These are phyloP conservation scores for Pichia cactophila DNA, from an alignment of 1,139 yeast species.

Conservation along the genomic window DNA sequence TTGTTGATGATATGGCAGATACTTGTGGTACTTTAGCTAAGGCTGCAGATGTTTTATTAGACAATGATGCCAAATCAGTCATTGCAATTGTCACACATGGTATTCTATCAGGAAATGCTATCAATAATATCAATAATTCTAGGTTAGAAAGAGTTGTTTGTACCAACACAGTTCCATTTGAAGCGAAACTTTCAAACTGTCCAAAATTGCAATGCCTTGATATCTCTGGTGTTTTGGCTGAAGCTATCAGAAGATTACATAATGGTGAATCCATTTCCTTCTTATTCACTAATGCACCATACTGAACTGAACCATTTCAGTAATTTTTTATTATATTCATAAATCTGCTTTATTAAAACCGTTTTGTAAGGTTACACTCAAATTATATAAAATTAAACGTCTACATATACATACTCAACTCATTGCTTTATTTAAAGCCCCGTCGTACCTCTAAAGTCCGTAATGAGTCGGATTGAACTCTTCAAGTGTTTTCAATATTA, in stretches of 20 bases:
- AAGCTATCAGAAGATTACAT: conserved; percentile 90
- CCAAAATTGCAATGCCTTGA: conserved; percentile 77
- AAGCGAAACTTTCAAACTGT: conserved; percentile 62
- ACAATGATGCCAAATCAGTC: conserved; percentile 74
- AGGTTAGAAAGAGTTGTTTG: conserved; percentile 76
- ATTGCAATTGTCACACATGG: conserved; percentile 97
- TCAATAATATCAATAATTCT: conserved; percentile 72
- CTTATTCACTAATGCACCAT: conserved; percentile 71
- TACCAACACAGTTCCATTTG: conserved; percentile 91
- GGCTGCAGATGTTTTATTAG: conserved; percentile 85
- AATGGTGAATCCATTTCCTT: conserved; percentile 95
- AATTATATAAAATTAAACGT: neutral
- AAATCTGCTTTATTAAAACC: neutral
- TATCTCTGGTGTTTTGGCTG: conserved; percentile 87
- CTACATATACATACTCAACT: neutral
- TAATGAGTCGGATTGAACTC: conserved; percentile 50
- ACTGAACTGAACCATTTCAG: conserved; percentile 21
- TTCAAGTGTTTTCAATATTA: conserved; percentile 42
- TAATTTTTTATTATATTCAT: neutral
- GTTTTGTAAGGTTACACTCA: neutral
- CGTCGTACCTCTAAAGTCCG: conserved; percentile 23
- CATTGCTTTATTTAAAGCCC: neutral
- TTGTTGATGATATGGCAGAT: conserved; percentile 98
- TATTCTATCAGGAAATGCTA: conserved; percentile 81
- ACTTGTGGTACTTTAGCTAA: conserved; percentile 96